Evolutionary conservation across 2,329 filamentous ascomycete genomes (phyloP).

Genomic region (Aspergillus ustus): DNA sequence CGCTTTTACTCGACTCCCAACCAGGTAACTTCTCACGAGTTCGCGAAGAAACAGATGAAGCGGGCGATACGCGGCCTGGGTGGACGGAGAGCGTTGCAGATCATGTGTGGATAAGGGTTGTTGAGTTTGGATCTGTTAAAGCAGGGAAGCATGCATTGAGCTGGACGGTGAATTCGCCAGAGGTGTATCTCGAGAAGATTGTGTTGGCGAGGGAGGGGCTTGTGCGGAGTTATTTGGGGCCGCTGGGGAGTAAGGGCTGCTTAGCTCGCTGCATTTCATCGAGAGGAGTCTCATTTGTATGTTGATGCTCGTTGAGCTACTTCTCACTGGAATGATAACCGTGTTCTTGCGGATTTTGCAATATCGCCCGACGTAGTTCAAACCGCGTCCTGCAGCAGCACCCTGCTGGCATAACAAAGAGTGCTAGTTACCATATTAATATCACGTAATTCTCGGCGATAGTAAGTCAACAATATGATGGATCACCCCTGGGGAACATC

Average conservation of each 20-base stretch:
- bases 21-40: neutral
- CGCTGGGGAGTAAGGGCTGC: neutral
- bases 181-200: conserved; percentile 4
- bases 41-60: neutral
- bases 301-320: neutral
- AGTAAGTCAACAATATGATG: no score
- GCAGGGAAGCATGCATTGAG: neutral
- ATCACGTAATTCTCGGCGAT: no score
- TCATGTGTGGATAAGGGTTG: neutral
- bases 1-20: neutral
- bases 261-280: no score
- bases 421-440: no score
- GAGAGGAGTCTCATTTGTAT: no score
- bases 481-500: no score
- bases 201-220: neutral
- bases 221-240: neutral
- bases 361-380: no score
- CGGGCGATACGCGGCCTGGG: neutral
- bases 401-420: no score
- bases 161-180: neutral
- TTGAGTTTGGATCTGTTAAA: neutral
- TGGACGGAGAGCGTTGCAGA: neutral
- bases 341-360: neutral
- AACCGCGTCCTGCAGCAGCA: no score
- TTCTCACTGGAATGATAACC: neutral